Conservation (phyloP, 2,329 filamentous ascomycete species). For the Penicillium fuscoglaucum region DNA sequence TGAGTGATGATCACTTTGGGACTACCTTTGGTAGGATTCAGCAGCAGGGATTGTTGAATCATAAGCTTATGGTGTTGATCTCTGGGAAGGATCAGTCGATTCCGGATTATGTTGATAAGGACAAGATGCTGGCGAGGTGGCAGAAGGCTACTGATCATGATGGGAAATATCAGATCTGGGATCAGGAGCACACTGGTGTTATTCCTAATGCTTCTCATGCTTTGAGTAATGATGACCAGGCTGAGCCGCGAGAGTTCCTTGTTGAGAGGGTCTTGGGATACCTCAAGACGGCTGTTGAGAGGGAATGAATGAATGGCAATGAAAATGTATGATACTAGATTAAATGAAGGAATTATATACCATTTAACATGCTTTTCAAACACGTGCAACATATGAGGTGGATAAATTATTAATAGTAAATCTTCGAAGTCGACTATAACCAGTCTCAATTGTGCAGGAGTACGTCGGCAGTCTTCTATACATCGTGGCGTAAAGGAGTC, state of each 20-base stretch:
- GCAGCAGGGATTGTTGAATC: conserved; percentile 37
- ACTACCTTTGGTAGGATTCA: conserved; percentile 62
- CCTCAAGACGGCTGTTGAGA: conserved; percentile 15
- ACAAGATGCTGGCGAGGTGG: conserved; percentile 45
- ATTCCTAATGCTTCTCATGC: conserved; percentile 45
- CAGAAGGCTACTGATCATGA: conserved; percentile 38
- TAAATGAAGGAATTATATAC: not conserved
- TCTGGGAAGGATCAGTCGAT: conserved; percentile 50
- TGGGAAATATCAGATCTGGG: conserved; percentile 45
- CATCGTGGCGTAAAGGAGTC: too few relatives aligned
- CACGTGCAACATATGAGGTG: not conserved
- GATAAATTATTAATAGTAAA: not conserved
- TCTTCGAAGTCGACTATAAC: not conserved
- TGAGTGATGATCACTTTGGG: conserved; percentile 58
- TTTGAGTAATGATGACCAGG: conserved; percentile 39
- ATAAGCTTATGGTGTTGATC: conserved; percentile 49
- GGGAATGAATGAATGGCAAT: not conserved
- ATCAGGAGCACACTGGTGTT: conserved; percentile 48
- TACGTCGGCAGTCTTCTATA: not conserved
- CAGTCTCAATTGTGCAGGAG: not conserved
- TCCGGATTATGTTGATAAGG: conserved; percentile 50
- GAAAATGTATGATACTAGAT: not conserved
- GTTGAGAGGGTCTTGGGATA: conserved; percentile 32
- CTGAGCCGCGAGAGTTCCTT: conserved; percentile 28
- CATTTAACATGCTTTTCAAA: not conserved